phyloP scores from a whole-genome alignment of 768 basidiomycete species.

The Phlebiopsis flavidoalba region DNA sequence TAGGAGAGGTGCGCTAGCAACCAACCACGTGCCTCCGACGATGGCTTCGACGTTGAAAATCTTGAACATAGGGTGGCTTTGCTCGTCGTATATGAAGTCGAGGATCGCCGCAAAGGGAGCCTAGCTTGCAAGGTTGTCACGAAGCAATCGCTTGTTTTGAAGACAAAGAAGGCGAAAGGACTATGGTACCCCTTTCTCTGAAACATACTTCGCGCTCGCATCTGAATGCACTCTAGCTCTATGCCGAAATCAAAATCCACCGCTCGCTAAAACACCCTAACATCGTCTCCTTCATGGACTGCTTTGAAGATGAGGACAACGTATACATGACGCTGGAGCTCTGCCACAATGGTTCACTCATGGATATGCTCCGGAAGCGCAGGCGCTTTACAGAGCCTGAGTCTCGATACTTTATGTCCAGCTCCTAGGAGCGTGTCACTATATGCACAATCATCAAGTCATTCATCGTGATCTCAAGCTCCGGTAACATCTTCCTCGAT shows the following conservation, averaged over 20 bases:
- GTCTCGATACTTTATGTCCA: slow-evolving; percentile 90
- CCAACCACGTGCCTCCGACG: neutral
- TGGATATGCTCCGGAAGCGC: slow-evolving; percentile 86
- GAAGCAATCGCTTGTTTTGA: slow-evolving; percentile 87
- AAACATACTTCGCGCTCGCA: neutral
- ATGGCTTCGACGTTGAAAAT: neutral
- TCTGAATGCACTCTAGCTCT: slow-evolving; percentile 55
- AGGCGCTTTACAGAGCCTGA: slow-evolving; percentile 89
- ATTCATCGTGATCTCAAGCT: slow-evolving; percentile 98
- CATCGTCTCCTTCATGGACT: slow-evolving; percentile 87
- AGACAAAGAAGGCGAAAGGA: slow-evolving; percentile 79
- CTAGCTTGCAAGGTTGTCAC: slow-evolving; percentile 93
- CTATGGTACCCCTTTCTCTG: slow-evolving; percentile 57
- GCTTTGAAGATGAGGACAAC: slow-evolving; percentile 92
- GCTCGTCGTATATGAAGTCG: slow-evolving; percentile 96
- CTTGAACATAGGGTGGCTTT: slow-evolving; percentile 68
- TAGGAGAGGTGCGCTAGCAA: slow-evolving; percentile 71
- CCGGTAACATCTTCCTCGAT: slow-evolving; percentile 92
- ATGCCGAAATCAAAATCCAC: slow-evolving; percentile 98
- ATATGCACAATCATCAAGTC: slow-evolving; percentile 95
- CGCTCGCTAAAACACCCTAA: slow-evolving; percentile 87
- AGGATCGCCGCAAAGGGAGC: slow-evolving; percentile 56
- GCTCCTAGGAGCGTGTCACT: slow-evolving; percentile 91
- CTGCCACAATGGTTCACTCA: slow-evolving; percentile 83
- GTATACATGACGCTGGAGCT: slow-evolving; percentile 97